Evolutionary conservation across 768 basidiomycete species (phyloP).

Genomic region (Krasilnikovozyma curviuscula): DNA sequence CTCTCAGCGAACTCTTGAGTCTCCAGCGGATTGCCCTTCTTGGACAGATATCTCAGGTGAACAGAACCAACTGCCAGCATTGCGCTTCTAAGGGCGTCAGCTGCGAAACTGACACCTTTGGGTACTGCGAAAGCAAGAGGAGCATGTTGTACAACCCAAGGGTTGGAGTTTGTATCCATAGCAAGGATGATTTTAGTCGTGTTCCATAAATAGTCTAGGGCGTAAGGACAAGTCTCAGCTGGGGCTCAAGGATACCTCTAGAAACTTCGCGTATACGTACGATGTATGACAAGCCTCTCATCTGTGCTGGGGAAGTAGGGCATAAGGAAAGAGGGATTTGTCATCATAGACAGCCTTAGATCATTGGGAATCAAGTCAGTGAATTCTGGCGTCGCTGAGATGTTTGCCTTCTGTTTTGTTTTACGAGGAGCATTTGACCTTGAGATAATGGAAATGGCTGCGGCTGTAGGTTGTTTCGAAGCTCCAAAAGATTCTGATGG

Average conservation of each 20-base stretch:
- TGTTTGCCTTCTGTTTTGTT: too few relatives aligned
- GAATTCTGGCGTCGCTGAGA: background rate
- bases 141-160: background rate
- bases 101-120: conserved; percentile 7
- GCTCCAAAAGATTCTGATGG: too few relatives aligned
- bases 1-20: conserved; percentile 13
- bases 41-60: conserved; percentile 15
- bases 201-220: conserved; percentile 18
- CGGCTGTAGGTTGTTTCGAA: too few relatives aligned
- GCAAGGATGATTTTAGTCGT: conserved; percentile 20
- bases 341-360: conserved; percentile 14
- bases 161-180: conserved; percentile 12
- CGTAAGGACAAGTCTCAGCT: conserved; percentile 17
- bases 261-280: conserved; percentile 5
- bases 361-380: conserved; percentile 9
- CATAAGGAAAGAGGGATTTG: conserved; percentile 17
- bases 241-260: background rate
- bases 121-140: conserved; percentile 6
- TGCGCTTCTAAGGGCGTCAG: conserved; percentile 17
- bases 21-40: conserved; percentile 10
- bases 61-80: conserved; percentile 19
- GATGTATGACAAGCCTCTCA: background rate
- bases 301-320: conserved; percentile 16
- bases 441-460: too few relatives aligned
- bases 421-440: too few relatives aligned